A percentile compares a stretch with the other conserved stretches of the same genome.
Conservation (phyloP, 176 grass and related monocot species). For the Tillandsia fasciculata region DNA sequence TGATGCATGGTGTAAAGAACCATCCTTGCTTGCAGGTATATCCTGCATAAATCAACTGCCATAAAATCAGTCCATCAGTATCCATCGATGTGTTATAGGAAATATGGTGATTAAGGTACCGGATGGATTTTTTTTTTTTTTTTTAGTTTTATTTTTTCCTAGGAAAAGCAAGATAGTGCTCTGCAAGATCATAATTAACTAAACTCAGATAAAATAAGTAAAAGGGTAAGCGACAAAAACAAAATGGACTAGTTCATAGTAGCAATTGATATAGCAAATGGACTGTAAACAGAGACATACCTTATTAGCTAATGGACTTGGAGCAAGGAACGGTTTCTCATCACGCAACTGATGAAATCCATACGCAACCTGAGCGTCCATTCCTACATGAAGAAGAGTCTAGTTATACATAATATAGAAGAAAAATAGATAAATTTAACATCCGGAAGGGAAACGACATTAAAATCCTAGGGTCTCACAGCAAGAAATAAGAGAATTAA, state of each 20-base stretch:
- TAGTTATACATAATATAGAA: constrained; percentile 9
- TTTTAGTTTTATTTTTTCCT: too few species aligned
- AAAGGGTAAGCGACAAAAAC: too few species aligned
- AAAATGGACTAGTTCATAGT: too few species aligned
- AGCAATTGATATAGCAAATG: neutral
- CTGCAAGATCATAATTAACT: too few species aligned
- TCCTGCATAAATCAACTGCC: constrained; percentile 96
- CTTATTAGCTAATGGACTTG: constrained; percentile 93
- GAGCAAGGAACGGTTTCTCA: constrained; percentile 79
- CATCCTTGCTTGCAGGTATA: constrained; percentile 97
- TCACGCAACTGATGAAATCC: constrained; percentile 92
- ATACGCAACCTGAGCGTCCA: constrained; percentile 98
- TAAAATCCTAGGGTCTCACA: neutral
- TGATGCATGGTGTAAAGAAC: constrained; percentile 96
- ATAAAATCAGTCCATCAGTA: constrained; percentile 63
- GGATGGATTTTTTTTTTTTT: too few species aligned
- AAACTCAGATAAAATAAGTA: too few species aligned
- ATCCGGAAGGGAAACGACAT: constrained; percentile 2
- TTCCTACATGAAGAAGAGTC: constrained; percentile 39
- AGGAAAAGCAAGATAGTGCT: too few species aligned
- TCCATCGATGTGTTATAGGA: neutral
- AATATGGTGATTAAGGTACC: too few species aligned
- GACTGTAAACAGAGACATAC: constrained; percentile 37
- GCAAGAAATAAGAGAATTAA: neutral
- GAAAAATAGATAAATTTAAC: constrained; percentile 3